Evolutionary conservation across 768 basidiomycete genomes (phyloP), one percentile per base, ranked within the genome.

Genomic region (Lanmaoa pseudosensibilis): DNA sequence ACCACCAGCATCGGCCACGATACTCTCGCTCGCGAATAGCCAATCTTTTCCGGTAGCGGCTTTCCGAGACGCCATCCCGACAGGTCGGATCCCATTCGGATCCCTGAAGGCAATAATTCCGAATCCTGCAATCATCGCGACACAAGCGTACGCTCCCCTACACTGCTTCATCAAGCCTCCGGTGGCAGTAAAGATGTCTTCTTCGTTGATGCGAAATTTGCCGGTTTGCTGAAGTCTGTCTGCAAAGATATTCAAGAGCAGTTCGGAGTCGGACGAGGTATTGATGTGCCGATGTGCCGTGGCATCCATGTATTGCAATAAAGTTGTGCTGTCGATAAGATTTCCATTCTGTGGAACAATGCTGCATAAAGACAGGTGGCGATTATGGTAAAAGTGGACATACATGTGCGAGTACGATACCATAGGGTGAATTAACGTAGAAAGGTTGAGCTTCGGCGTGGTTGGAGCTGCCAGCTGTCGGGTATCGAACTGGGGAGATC

Each of bases 391-490:
- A 52, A 30, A 37, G 47, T 46, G 45, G 27, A 78, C 88, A 60
- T 71, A 95, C 96, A 79, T 99, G 96, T 19, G 92, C 97, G 69
- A 99, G 90, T 59, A 95, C 93, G 68, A 99, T 96, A 50, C 97
- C 97, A 72, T 98, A 99, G 4, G 97, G 97, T n/a, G 94, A 96
- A 77, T 99, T 99, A 65, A 99, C 97, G 70, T 99, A 99, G 80
- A 99, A 99, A 1, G 97, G 97, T 69, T 99, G 97, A 9, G 97
- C 95, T 71, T 99, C 97, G 12, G 96, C 88, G 63, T 97, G 91
- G 55, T 94, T 91, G 56, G 94, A 97, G 68, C 93, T 94, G 48
- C 97, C 97, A 51, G 97, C 97, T 58, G 97, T 98, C 11, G 97
- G 97, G 75, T 99, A 98, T 55, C 97, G 86, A 52, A 96, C 97